Conservation (phyloP, 768 basidiomycete genomes). For the Asterophora lycoperdoides region DNA sequence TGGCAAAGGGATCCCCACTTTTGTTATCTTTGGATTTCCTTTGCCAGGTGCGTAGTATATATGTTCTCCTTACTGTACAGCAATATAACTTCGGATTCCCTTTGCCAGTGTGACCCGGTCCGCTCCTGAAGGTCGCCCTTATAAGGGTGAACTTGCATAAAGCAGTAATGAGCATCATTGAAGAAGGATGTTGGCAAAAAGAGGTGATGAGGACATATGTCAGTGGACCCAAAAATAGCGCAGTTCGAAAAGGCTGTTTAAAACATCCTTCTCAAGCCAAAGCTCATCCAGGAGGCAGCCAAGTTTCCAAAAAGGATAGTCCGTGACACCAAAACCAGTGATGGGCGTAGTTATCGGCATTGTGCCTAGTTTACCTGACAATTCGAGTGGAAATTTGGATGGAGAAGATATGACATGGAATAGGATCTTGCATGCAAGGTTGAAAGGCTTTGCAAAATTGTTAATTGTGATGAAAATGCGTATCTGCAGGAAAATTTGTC, state of each 20-base stretch:
- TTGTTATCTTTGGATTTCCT: too few relatives aligned
- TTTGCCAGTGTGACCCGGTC: too few relatives aligned
- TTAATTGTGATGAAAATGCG: constrained; percentile 7
- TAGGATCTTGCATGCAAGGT: neutral
- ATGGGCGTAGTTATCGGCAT: neutral
- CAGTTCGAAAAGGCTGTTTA: constrained; percentile 18
- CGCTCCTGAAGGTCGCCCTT: too few relatives aligned
- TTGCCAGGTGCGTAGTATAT: too few relatives aligned
- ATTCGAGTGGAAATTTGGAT: neutral
- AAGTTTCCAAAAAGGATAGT: constrained; percentile 13
- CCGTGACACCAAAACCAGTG: constrained; percentile 9
- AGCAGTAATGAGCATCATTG: neutral
- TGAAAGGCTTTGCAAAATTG: constrained; percentile 3
- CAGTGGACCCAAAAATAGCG: constrained; percentile 9
- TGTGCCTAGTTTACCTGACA: neutral
- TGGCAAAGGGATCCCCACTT: too few relatives aligned
- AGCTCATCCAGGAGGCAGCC: constrained; percentile 18
- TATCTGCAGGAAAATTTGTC: neutral
- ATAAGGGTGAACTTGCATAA: neutral
- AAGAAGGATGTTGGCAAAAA: constrained; percentile 7
- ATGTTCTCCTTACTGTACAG: too few relatives aligned
- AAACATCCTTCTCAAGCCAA: constrained; percentile 20
- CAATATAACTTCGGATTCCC: too few relatives aligned
- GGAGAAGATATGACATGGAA: neutral
- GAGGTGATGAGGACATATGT: neutral